Percentiles rank a stretch among this genome's conserved stretches.
phyloP scores from a whole-genome alignment of 148 eudicot genomes.

The Linanthus parryae region DNA sequence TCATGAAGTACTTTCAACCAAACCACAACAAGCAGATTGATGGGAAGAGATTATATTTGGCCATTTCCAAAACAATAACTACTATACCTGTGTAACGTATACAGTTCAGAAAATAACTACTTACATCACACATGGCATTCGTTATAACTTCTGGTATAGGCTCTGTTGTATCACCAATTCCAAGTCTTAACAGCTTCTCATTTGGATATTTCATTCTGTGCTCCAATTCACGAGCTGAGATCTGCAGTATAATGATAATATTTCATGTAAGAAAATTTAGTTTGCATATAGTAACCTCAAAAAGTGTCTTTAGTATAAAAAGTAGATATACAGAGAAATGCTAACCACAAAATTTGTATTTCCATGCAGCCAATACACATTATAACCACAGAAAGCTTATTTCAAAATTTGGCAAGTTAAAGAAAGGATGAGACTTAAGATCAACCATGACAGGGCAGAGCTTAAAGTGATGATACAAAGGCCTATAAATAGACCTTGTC shows the following conservation, averaged over 20 bases:
- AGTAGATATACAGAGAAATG: neutral
- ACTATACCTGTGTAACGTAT: too few species aligned
- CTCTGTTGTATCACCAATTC: constrained; percentile 82
- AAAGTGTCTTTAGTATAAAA: neutral
- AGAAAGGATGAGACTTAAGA: neutral
- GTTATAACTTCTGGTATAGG: constrained; percentile 65
- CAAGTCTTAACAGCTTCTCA: constrained; percentile 73
- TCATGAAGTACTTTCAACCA: too few species aligned
- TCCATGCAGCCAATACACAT: neutral
- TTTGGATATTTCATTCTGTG: constrained; percentile 62
- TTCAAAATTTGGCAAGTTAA: neutral
- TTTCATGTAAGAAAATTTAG: neutral
- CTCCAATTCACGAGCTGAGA: constrained; percentile 37
- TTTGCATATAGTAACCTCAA: neutral
- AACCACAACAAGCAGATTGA: too few species aligned
- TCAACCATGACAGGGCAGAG: too few species aligned
- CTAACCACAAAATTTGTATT: neutral
- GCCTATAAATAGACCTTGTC: neutral
- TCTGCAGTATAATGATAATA: constrained; percentile 22
- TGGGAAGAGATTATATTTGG: too few species aligned
- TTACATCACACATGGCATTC: constrained; percentile 67
- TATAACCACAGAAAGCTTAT: neutral
- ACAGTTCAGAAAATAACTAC: too few species aligned
- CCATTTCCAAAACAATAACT: too few species aligned
- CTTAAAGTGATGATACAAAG: too few species aligned